Base-by-base conservation (phyloP, 331 rosid species). In the Dryas integrifolia region DNA sequence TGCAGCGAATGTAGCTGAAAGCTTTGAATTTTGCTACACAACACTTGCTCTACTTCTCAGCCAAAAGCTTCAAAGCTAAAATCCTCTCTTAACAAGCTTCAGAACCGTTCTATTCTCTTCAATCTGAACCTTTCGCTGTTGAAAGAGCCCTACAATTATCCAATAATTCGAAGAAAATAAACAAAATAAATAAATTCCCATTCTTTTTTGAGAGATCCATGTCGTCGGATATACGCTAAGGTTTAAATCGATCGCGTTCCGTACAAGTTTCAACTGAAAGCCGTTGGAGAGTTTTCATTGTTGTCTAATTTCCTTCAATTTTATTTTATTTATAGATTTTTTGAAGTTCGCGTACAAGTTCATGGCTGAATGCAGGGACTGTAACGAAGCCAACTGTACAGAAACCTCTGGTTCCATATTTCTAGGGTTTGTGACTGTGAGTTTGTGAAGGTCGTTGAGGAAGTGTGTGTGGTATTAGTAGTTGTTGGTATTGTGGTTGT, bases 191-290 rank as follows among this genome's bases (percentile, higher is more conserved):
- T 1, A 12, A 58, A 24, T 41, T 6, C 41, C 9, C 12, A n/a
- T 21, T 49, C 40, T 35, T 64, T 57, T 44, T 21, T 68, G 70
- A 52, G 58, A 60, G 72, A 82, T 84, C 96, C 87, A 92, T 92
- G 98, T 90, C 96, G 79, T 92, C 96, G 58, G 98, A 90, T 69
- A 92, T 90, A 51, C 81, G 96, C 91, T 92, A 88, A 76, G 77
- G 72, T 58, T 77, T 50, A 12, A 44, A 59, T 47, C 46, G 21
- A 40, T 9, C 52, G 47, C 18, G 59, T 41, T 58, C 57, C 7
- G 15, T 71, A 43, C 9, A 9, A 21, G 40, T 60, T 75, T 46
- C 49, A 21, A 57, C 58, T 9, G 26, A 30, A 67, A 50, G 67
- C 60, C 4, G n/a, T 24, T 15, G 47, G 21, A 26, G 16, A 30